A percentile compares a stretch with the other conserved stretches of the same genome.
These are phyloP conservation scores for Aquanectria penicillioides DNA, from an alignment of 2,329 filamentous ascomycete genomes.

Conservation along the genomic window DNA sequence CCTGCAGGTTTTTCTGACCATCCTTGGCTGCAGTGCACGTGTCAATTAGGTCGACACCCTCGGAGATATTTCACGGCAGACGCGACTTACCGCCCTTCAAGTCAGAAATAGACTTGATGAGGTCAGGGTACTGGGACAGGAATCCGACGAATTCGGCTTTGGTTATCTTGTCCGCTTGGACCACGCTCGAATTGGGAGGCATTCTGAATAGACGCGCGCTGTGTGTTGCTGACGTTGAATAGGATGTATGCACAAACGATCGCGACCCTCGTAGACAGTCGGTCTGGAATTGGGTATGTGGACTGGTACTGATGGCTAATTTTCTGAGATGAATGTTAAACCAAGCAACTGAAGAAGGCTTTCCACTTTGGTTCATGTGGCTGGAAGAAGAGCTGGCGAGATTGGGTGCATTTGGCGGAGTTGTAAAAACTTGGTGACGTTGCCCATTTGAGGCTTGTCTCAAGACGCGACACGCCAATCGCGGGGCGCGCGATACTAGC, in stretches of 20 bases:
- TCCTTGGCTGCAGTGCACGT: slow-evolving; percentile 51
- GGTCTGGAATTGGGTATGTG: too few relatives aligned
- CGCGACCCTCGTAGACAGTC: too few relatives aligned
- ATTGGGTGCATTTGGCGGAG: neutral
- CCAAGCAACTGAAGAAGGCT: too few relatives aligned
- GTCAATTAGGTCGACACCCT: slow-evolving; percentile 17
- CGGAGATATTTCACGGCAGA: neutral
- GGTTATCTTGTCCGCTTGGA: slow-evolving; percentile 38
- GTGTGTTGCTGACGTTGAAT: neutral
- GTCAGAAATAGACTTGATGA: slow-evolving; percentile 56
- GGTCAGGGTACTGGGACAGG: slow-evolving; percentile 50
- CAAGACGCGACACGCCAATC: slow-evolving; percentile 4
- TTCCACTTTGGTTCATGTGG: too few relatives aligned
- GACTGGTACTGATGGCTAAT: too few relatives aligned
- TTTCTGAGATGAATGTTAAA: too few relatives aligned
- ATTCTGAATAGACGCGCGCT: slow-evolving; percentile 17
- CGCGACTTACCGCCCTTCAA: slow-evolving; percentile 54
- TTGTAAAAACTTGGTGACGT: too few relatives aligned
- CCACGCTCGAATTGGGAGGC: slow-evolving; percentile 21
- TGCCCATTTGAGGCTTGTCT: too few relatives aligned
- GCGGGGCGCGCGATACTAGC: neutral
- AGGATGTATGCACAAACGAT: too few relatives aligned
- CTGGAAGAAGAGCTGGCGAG: neutral
- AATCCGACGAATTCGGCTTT: slow-evolving; percentile 48
- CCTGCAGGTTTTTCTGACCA: slow-evolving; percentile 61